These are phyloP conservation scores for Shiraia sp. DNA, from an alignment of 2,329 filamentous ascomycete species.

Conservation along the genomic window DNA sequence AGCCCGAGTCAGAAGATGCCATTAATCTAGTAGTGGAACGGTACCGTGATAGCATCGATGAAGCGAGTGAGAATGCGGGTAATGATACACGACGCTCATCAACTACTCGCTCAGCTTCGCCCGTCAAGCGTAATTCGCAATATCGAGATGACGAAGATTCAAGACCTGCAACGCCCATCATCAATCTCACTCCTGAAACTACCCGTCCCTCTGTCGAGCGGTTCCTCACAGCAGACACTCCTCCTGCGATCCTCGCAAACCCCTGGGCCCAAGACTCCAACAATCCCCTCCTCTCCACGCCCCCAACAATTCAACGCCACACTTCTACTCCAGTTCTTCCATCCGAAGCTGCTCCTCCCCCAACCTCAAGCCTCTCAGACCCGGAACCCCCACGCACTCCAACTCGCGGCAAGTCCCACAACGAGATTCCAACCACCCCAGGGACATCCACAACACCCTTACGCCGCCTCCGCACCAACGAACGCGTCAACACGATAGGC, in stretches of 20 bases:
- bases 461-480: slow-evolving; percentile 34
- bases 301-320: slow-evolving; percentile 20
- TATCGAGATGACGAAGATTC: slow-evolving; percentile 14
- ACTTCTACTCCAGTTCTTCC: slow-evolving; percentile 37
- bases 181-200: slow-evolving; percentile 23
- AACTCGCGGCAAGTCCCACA: slow-evolving; percentile 13
- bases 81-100: slow-evolving; percentile 27
- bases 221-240: slow-evolving; percentile 11
- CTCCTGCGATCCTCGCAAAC: slow-evolving; percentile 27
- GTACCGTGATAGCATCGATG: slow-evolving; percentile 35
- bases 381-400: slow-evolving; percentile 19
- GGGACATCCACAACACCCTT: slow-evolving; percentile 23
- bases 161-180: slow-evolving; percentile 31
- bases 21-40: slow-evolving; percentile 49
- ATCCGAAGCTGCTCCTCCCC: slow-evolving; percentile 26
- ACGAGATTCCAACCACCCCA: slow-evolving; percentile 22
- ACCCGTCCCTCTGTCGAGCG: slow-evolving; percentile 9
- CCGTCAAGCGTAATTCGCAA: slow-evolving; percentile 18
- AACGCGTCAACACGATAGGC: slow-evolving; percentile 40
- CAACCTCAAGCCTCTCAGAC: slow-evolving; percentile 12
- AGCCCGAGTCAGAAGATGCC: slow-evolving; percentile 46
- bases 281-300: slow-evolving; percentile 4
- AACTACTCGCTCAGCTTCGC: slow-evolving; percentile 26
- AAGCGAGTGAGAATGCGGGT: slow-evolving; percentile 6
- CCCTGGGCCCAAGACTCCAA: slow-evolving; percentile 32